A percentile compares a stretch with the other conserved stretches of the same genome.
Evolutionary conservation across 1,139 yeast species (phyloP).

Genomic region (Lodderomyces metapsilosis): DNA sequence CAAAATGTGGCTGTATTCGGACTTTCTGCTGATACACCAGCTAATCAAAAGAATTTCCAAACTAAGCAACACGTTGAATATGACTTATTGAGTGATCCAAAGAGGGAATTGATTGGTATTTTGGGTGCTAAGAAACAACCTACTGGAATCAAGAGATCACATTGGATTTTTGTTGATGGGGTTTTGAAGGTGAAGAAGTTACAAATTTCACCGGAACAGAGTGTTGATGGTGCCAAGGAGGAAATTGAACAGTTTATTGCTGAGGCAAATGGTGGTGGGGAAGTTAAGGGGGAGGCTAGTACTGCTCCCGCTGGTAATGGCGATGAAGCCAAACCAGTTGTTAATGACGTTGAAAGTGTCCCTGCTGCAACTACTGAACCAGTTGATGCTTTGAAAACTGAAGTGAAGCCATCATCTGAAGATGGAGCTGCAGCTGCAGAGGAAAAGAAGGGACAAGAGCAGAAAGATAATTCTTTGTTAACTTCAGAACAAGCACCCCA

Average conservation of each 20-base stretch:
- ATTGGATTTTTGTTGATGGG: constrained; percentile 86
- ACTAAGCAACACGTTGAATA: constrained; percentile 71
- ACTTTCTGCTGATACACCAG: constrained; percentile 69
- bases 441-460: constrained; percentile 13
- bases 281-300: constrained; percentile 14
- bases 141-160: constrained; percentile 81
- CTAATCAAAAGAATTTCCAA: constrained; percentile 74
- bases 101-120: constrained; percentile 60
- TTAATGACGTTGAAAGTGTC: background rate
- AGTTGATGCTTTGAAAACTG: background rate
- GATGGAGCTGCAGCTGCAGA: constrained; percentile 11
- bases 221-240: constrained; percentile 61
- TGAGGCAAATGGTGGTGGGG: constrained; percentile 8
- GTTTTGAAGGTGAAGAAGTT: constrained; percentile 61
- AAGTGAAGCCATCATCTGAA: constrained; percentile 11
- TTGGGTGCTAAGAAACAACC: constrained; percentile 83
- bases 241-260: constrained; percentile 43
- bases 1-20: constrained; percentile 60
- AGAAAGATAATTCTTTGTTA: background rate
- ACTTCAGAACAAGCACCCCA: background rate
- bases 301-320: background rate
- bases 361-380: background rate
- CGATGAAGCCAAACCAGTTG: background rate
- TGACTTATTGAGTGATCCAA: constrained; percentile 74
- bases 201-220: constrained; percentile 76